phyloP scores from a whole-genome alignment of 176 grass and related monocot genomes.

The Aegilops speltoides region DNA sequence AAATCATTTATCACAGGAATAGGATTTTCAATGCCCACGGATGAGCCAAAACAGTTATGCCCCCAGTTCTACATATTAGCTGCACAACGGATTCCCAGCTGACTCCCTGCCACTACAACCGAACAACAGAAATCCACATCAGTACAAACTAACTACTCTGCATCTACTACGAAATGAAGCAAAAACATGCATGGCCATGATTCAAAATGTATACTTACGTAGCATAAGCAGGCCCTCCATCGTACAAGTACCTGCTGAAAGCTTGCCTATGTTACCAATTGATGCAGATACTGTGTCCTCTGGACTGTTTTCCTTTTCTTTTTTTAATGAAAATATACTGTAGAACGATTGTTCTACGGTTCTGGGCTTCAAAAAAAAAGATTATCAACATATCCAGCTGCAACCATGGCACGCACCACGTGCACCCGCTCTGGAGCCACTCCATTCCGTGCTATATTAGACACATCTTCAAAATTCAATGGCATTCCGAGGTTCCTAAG shows the following conservation, averaged over 20 bases:
- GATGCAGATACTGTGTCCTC: too few relatives aligned
- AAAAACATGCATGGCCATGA: neutral
- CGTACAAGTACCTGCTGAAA: constrained; percentile 72
- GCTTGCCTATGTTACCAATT: constrained; percentile 39
- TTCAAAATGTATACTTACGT: constrained; percentile 42
- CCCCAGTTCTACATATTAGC: constrained; percentile 58
- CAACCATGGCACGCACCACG: constrained; percentile 77
- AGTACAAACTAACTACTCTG: too few relatives aligned
- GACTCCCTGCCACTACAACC: constrained; percentile 61
- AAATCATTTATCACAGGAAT: constrained; percentile 47
- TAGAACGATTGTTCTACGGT: too few relatives aligned
- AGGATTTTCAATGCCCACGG: constrained; percentile 79
- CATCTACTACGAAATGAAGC: neutral
- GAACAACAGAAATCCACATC: neutral
- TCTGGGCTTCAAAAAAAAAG: too few relatives aligned
- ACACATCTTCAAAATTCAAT: constrained; percentile 58
- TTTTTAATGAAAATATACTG: too few relatives aligned
- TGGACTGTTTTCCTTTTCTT: too few relatives aligned
- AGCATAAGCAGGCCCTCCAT: constrained; percentile 77
- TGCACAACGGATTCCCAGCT: constrained; percentile 50
- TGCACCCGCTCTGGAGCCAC: constrained; percentile 79
- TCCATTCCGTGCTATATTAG: constrained; percentile 57
- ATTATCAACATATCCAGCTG: constrained; percentile 73
- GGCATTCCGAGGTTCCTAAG: constrained; percentile 61
- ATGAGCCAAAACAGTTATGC: constrained; percentile 77